Evolutionary conservation across 352 stramenopile species (phyloP).

Genomic region (Pythium pyrilobum): DNA sequence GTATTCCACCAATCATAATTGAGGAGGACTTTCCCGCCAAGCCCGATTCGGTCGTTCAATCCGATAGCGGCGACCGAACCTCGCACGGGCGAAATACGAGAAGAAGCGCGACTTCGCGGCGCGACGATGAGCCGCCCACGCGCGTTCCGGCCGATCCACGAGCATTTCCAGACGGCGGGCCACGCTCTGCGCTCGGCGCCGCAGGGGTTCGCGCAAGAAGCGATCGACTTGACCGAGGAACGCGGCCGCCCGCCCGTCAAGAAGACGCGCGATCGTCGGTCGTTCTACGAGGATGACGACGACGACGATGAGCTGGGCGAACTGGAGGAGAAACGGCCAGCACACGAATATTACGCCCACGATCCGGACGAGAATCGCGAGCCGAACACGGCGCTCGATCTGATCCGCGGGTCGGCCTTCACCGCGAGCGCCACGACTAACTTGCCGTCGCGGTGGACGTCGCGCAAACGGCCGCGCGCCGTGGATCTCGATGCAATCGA

Average conservation of each 20-base stretch:
- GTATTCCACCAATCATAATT: too few relatives aligned
- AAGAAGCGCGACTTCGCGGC: too few relatives aligned
- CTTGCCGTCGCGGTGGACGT: not conserved
- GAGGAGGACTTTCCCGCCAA: constrained; percentile 8
- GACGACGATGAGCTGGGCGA: constrained; percentile 16
- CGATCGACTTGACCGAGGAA: constrained; percentile 46
- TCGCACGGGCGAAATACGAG: not conserved
- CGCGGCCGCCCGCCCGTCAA: constrained; percentile 11
- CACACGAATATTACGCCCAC: not conserved
- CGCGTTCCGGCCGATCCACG: constrained; percentile 43
- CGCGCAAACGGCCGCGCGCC: constrained; percentile 3
- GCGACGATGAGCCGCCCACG: constrained; percentile 9
- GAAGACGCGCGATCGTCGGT: not conserved
- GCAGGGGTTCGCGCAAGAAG: constrained; percentile 3
- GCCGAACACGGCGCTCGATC: constrained; percentile 48
- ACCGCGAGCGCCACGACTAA: not conserved
- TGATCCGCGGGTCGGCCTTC: constrained; percentile 23
- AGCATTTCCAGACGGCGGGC: constrained; percentile 45
- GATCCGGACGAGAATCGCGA: constrained; percentile 31
- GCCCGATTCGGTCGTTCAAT: not conserved
- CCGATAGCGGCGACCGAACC: not conserved
- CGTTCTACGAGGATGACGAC: constrained; percentile 55
- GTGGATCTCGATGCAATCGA: not conserved
- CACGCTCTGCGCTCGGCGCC: constrained; percentile 7
- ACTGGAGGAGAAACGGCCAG: not conserved